These are phyloP conservation scores for Globisporangium uncinulatum DNA, from an alignment of 352 stramenopile species.

Conservation along the genomic window DNA sequence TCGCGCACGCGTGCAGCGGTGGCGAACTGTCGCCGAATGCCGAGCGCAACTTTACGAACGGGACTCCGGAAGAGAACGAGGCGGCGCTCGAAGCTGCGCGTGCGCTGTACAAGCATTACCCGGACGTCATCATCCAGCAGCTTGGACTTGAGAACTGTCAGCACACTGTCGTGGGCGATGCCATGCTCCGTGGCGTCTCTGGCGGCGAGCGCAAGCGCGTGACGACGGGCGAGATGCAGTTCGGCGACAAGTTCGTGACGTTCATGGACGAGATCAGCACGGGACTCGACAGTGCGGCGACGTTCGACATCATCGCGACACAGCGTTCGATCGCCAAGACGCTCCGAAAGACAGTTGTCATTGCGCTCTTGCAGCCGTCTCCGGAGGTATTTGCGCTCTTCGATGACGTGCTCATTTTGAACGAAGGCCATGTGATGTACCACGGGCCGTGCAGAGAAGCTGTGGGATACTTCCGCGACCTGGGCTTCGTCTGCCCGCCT, in stretches of 20 bases:
- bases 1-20: conserved; percentile 78
- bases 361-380: too few species aligned
- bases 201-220: conserved; percentile 70
- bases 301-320: conserved; percentile 91
- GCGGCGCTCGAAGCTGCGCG: conserved; percentile 26
- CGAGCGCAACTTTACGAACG: conserved; percentile 38
- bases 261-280: conserved; percentile 90
- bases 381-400: conserved; percentile 92
- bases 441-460: too few species aligned
- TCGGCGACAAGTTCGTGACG: conserved; percentile 57
- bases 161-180: conserved; percentile 61
- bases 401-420: too few species aligned
- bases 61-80: conserved; percentile 23
- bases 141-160: conserved; percentile 47
- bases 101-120: conserved; percentile 33
- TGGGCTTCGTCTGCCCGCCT: too few species aligned
- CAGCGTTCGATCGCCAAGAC: too few species aligned
- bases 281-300: conserved; percentile 86
- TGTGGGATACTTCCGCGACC: too few species aligned
- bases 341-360: too few species aligned
- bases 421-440: too few species aligned
- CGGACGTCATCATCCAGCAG: conserved; percentile 27
- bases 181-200: conserved; percentile 59
- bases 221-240: conserved; percentile 82
- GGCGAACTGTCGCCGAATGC: conserved; percentile 34